phyloP scores from a whole-genome alignment of 1,284 basidiomycete species.

The Gymnopus androsaceus region DNA sequence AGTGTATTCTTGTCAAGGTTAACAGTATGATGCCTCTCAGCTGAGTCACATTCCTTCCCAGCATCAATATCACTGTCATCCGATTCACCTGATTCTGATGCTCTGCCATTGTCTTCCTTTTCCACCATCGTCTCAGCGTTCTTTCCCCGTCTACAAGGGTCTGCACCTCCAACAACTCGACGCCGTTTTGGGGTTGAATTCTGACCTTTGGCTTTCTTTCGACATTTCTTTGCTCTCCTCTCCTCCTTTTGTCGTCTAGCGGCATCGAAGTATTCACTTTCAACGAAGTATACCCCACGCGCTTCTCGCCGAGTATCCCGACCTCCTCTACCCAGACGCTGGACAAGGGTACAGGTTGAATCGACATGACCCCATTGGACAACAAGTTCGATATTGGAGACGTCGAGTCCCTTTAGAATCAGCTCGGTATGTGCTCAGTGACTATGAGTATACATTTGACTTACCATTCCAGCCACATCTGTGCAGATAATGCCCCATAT shows the following conservation, averaged over 20 bases:
- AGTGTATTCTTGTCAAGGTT: neutral
- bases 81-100: no score
- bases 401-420: constrained; percentile 20
- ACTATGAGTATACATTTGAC: constrained; percentile 4
- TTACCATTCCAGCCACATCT: constrained; percentile 25
- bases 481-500: constrained; percentile 16
- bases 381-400: constrained; percentile 13
- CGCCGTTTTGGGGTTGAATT: no score
- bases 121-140: no score
- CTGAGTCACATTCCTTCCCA: no score
- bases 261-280: constrained; percentile 13
- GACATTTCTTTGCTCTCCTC: no score
- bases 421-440: no score
- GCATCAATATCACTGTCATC: no score
- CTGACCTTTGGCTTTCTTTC: no score
- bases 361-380: constrained; percentile 7
- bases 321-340: constrained; percentile 16
- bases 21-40: neutral
- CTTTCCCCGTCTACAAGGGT: no score
- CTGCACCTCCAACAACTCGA: no score
- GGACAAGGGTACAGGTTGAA: constrained; percentile 3
- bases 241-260: no score
- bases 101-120: no score
- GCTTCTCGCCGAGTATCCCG: neutral
- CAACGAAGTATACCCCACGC: constrained; percentile 9